These are phyloP conservation scores for Scutellaria barbata DNA, from an alignment of 257 asterid species.

Conservation along the genomic window DNA sequence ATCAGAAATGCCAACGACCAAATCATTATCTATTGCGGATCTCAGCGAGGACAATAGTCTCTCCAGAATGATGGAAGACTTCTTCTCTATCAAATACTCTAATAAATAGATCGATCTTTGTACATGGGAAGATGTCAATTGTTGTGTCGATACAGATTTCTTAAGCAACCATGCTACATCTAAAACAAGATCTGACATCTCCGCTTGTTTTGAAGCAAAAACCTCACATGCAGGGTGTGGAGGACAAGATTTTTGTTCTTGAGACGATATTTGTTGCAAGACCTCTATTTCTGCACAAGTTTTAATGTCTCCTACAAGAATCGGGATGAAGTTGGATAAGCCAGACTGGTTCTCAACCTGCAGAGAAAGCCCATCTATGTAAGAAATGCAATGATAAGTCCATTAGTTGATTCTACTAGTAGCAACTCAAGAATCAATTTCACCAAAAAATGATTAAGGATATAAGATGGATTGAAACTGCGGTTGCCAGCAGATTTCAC, in stretches of 20 bases:
- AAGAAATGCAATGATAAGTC: neutral
- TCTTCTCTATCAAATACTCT: slow-evolving; percentile 56
- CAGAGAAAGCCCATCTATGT: slow-evolving; percentile 31
- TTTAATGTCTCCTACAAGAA: slow-evolving; percentile 78
- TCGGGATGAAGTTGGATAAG: slow-evolving; percentile 88
- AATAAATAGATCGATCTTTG: slow-evolving; percentile 59
- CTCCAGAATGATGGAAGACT: slow-evolving; percentile 58
- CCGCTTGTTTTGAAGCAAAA: slow-evolving; percentile 48
- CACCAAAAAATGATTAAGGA: too few species aligned
- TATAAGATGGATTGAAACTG: neutral
- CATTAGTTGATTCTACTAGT: too few species aligned
- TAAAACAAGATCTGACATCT: slow-evolving; percentile 59
- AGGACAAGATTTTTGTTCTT: slow-evolving; percentile 33
- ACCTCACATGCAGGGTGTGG: slow-evolving; percentile 50
- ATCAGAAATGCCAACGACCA: slow-evolving; percentile 45
- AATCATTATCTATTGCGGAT: slow-evolving; percentile 45
- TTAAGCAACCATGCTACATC: slow-evolving; percentile 86
- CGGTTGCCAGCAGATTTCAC: neutral
- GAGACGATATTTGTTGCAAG: slow-evolving; percentile 53
- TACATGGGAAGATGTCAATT: slow-evolving; percentile 49
- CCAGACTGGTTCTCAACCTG: slow-evolving; percentile 98
- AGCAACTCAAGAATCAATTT: too few species aligned
- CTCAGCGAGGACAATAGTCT: slow-evolving; percentile 52
- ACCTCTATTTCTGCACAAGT: slow-evolving; percentile 75
- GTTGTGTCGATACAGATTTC: slow-evolving; percentile 54